Conservation (phyloP, 2,329 filamentous ascomycete genomes). For the Monilinia laxa region DNA sequence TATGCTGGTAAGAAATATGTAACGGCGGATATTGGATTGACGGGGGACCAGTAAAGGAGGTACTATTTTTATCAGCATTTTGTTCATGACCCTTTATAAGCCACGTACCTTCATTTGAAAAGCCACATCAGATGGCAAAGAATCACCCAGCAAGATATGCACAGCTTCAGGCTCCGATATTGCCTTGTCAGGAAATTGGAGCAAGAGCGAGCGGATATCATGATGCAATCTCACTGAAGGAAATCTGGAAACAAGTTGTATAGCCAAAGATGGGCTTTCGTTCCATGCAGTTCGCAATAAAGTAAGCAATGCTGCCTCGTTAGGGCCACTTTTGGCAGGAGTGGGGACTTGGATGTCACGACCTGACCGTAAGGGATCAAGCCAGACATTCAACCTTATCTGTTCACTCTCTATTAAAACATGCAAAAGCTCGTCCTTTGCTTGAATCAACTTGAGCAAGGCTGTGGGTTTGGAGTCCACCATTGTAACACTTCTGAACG, state of each 20-base stretch:
- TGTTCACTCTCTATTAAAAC: conserved; percentile 83
- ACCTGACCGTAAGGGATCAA: conserved; percentile 72
- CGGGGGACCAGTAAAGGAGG: conserved; percentile 86
- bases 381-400: conserved; percentile 81
- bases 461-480: conserved; percentile 50
- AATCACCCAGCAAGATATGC: conserved; percentile 74
- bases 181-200: conserved; percentile 82
- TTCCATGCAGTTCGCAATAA: conserved; percentile 82
- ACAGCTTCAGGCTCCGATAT: conserved; percentile 79
- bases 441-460: conserved; percentile 62
- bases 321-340: conserved; percentile 42
- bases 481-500: conserved; percentile 62
- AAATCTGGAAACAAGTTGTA: conserved; percentile 80
- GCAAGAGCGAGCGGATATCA: conserved; percentile 75
- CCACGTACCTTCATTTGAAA: conserved; percentile 78
- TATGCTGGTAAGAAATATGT: conserved; percentile 92
- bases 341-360: conserved; percentile 46
- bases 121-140: conserved; percentile 74
- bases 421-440: conserved; percentile 81
- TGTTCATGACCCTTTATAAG: neutral
- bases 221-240: conserved; percentile 68
- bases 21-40: conserved; percentile 89
- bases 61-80: conserved; percentile 56
- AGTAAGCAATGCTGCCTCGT: conserved; percentile 45
- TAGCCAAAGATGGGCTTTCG: conserved; percentile 81